Evolutionary conservation across 345 rosid genomes (phyloP).

Genomic region (sweet orange (Citrus sinensis)): DNA sequence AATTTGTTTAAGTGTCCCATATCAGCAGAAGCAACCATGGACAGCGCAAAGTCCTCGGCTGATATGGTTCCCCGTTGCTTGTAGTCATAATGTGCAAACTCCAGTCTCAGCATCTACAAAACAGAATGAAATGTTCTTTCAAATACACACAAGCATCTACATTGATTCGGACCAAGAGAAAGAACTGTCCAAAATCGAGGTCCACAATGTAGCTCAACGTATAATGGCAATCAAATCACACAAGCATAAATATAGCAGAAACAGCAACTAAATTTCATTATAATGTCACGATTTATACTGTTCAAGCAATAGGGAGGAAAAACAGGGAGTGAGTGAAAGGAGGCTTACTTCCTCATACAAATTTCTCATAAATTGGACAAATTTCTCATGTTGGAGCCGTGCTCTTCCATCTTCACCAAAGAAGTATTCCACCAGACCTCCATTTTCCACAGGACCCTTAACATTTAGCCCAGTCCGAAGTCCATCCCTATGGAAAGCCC

Average conservation of each 20-base stretch:
- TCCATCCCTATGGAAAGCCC: constrained; percentile 66
- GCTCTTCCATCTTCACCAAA: constrained; percentile 78
- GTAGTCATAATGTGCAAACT: constrained; percentile 91
- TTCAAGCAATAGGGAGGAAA: background rate
- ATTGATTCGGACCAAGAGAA: background rate
- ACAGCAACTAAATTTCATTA: background rate
- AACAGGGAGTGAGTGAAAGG: background rate
- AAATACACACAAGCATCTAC: background rate
- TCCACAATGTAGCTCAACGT: background rate
- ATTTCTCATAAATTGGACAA: constrained; percentile 67
- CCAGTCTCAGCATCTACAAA: constrained; percentile 69
- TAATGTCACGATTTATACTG: background rate
- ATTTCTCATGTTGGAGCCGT: constrained; percentile 65
- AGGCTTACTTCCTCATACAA: constrained; percentile 69
- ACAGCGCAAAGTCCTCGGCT: constrained; percentile 88
- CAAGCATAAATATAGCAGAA: background rate
- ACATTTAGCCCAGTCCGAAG: constrained; percentile 60
- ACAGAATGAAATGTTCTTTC: background rate
- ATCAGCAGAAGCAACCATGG: constrained; percentile 96
- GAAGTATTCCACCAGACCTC: constrained; percentile 83
- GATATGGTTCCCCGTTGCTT: constrained; percentile 62
- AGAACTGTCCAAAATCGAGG: background rate
- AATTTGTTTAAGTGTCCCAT: constrained; percentile 59
- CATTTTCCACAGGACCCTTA: constrained; percentile 64
- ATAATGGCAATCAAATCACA: constrained; percentile 7